Base-by-base conservation (phyloP, 2,329 filamentous ascomycete genomes). In the Sarocladium kiliense region DNA sequence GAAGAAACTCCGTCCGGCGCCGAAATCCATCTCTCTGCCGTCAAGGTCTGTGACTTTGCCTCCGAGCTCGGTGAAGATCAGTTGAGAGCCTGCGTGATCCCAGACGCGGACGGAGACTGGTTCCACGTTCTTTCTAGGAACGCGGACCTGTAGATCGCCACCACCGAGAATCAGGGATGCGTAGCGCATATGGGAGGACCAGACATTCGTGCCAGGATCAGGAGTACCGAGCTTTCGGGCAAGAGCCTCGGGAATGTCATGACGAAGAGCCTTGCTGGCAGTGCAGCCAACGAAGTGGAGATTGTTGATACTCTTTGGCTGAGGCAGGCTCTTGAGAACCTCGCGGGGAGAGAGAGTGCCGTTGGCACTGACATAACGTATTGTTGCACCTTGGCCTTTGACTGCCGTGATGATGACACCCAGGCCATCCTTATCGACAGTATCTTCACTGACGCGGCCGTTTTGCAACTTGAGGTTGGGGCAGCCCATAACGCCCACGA, bases 41-140 rank as follows among this genome's bases (percentile, higher is more conserved):
- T 74, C 68, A 54, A 74, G 66, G 54, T 84, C 80, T 0, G 78
- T 81, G 45, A 83, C 70, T 55, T 67, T 70, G 19, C 80, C 80
- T 1, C 80, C 80, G 1, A 77, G 68, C 65, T 84, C 80, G 55
- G 78, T 75, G 55, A 81, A 77, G 27, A 83, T 68, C 56, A 84
- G 67, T 73, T 82, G 81, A 1, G 79, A 79, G 5, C 80, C 80
- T 0, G 80, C 80, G 58, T 84, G 80, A 58, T 84, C 80, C 80
- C 80, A 74, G 36, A 72, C 62, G 53, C 64, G 69, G 55, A 68
- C 66, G 34, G 57, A 58, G 18, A 60, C 56, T 41, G 41, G 1
- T 54, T 55, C 16, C 60, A 54, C 11, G 50, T 41, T 41, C 50
- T 53, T 53, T 30, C 36, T 53, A 66, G 69, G 12, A 18, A 71